Evolutionary conservation across 768 basidiomycete genomes (phyloP), one percentile per base, ranked within the genome.

Genomic region (Leccinum sublutescens): DNA sequence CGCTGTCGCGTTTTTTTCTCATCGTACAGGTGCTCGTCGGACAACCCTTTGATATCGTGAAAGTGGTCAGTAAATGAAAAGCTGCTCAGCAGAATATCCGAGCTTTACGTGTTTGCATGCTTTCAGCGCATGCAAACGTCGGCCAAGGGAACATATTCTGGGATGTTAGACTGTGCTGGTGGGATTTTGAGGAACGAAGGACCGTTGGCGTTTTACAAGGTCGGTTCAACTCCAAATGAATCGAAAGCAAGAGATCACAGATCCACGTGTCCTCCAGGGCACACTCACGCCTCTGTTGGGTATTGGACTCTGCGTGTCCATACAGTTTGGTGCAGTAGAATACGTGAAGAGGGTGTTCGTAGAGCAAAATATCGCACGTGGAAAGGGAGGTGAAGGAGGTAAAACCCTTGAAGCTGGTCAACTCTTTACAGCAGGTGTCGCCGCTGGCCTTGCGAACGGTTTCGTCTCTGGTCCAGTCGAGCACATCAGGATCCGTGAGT

Each of bases 21-120:
- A n/a, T 17, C 25, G 21, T 34, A 21, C 55, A 92, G 89, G 90
- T 93, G 60, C 80, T 94, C 50, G 92, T 94, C 50, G 93, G 93
- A 51, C 92, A 96, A 74, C 95, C 95, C 12, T 98, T 98, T 74
- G 95, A 98, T 74, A 95, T 96, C 63, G 91, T 95, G 77, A 97
- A 97, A 87, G 92, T 95, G 77, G 92, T 93, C 70, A 71, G 90
- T 84, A 36, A 52, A 55, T 19, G 34, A 14, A 36, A 43, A 12
- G 56, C 36, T 56, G 7, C 27, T 53, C 45, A 21, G 19, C n/a
- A 15, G 50, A 43, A 21, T 25, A 7, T 48, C 38, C 21, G 23
- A 33, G 17, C 60, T 64, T 61, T 49, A 60, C 53, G 53, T 52
- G 56, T 64, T 58, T 59, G 34, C 55, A 25, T 54, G 56, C 34